Percentiles rank a stretch among this genome's conserved stretches.
Conservation (phyloP, 768 basidiomycete genomes). For the Phanerodontia chrysosporium region DNA sequence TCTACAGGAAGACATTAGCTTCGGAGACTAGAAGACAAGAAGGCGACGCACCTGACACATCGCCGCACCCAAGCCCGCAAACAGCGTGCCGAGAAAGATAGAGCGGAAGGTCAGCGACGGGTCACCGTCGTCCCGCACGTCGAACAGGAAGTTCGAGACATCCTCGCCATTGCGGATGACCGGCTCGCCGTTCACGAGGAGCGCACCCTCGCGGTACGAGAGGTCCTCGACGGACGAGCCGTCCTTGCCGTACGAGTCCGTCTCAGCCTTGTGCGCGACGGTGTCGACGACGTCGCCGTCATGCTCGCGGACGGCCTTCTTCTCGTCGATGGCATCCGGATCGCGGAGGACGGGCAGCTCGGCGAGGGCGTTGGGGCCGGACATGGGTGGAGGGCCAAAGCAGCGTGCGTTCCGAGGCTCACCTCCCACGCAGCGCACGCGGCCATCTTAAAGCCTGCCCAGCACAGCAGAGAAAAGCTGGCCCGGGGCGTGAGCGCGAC, state of each 20-base stretch:
- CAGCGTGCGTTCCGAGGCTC: neutral
- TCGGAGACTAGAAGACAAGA: neutral
- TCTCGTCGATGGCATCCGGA: conserved; percentile 5
- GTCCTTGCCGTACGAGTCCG: conserved; percentile 2
- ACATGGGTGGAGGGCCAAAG: conserved; percentile 7
- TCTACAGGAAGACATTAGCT: conserved; percentile 28
- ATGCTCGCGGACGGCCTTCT: neutral
- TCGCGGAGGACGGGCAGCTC: conserved; percentile 8
- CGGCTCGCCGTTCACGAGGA: conserved; percentile 23
- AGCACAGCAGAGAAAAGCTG: neutral
- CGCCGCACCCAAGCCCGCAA: conserved; percentile 57
- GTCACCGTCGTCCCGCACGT: conserved; percentile 55
- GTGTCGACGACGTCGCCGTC: neutral
- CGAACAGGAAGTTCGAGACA: conserved; percentile 52
- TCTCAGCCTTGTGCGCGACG: conserved; percentile 5
- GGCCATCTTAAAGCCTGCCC: neutral
- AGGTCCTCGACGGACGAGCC: conserved; percentile 7
- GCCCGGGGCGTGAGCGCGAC: neutral
- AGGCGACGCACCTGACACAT: conserved; percentile 43
- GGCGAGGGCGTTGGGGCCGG: conserved; percentile 2
- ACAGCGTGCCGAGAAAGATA: conserved; percentile 47
- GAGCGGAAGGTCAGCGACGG: conserved; percentile 54
- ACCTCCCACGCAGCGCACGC: neutral
- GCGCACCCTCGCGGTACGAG: conserved; percentile 8
- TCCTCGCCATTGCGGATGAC: conserved; percentile 37